Base-by-base conservation (phyloP, 2,329 filamentous ascomycete species). In the Pseudodiploospora longispora region DNA sequence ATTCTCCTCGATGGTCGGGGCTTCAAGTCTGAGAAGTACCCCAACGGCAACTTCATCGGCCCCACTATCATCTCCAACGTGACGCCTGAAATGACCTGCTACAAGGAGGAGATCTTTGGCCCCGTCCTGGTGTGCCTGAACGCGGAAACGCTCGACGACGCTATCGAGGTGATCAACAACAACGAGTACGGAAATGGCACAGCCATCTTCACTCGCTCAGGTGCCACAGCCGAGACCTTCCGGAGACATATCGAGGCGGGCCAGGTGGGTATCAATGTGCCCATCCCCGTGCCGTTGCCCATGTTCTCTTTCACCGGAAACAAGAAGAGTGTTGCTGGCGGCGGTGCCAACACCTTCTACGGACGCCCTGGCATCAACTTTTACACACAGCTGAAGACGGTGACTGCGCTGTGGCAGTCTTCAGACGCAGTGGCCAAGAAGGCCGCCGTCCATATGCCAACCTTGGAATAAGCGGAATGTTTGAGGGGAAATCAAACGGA, bases 311-410 rank as follows among this genome's bases (percentile, higher is more conserved):
- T 85, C 63, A 85, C 81, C 29, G 82, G 80, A 37, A 85, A 85
- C 72, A 91, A 98, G 82, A 90, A 85, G 76, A 88, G 82, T 59
- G 75, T 97, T 46, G 93, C 93, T 1, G 93, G 91, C 43, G 90
- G 90, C 42, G 91, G 93, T 49, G 85, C 87, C 33, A 95, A 80
- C 69, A 95, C 89, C 10, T 97, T 98, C 64, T 98, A 98, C 68
- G 93, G 93, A 53, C 85, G 87, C 67, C 87, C 89, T 1, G 93
- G 91, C 27, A 68, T 98, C 62, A 83, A 86, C 61, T 98, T 98
- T 63, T 97, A 95, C 68, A 98, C 93, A 3, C 93, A 97, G 70
- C 78, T 86, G 61, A 97, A 98, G 85, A 98, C 93, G 3, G 93
- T 98, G 40, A 98, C 93, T 42, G 84, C 87, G 53, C 69, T 94